Conservation (phyloP, 768 basidiomycete genomes). For the Boletus tomentosulus region DNA sequence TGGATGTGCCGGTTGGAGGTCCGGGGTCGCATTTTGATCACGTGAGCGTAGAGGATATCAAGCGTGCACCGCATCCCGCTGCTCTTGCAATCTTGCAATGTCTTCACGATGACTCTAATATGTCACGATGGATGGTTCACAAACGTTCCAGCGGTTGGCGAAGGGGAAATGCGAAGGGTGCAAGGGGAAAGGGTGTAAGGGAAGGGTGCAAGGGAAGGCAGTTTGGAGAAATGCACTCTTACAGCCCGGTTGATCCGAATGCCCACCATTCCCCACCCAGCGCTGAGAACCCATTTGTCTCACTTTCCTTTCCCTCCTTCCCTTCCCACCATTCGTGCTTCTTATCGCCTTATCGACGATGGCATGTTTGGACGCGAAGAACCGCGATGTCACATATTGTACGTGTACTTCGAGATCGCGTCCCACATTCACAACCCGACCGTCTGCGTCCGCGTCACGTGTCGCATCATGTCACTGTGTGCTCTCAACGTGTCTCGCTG, state of each 20-base stretch:
- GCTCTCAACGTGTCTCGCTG: background rate
- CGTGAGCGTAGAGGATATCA: background rate
- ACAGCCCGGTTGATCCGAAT: background rate
- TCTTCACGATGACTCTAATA: background rate
- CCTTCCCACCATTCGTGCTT: background rate
- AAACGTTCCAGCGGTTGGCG: background rate
- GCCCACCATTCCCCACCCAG: background rate
- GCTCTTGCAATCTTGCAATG: background rate
- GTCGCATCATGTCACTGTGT: background rate
- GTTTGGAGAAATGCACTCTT: background rate
- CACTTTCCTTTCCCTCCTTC: background rate
- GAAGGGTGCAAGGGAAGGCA: background rate
- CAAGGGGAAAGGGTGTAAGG: background rate
- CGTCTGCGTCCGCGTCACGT: background rate
- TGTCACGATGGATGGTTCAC: background rate
- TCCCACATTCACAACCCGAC: background rate
- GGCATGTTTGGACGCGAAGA: background rate
- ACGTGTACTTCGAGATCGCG: background rate
- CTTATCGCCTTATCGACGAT: background rate
- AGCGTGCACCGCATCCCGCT: background rate
- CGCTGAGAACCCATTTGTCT: background rate
- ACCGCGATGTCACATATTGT: background rate
- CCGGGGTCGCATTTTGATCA: background rate
- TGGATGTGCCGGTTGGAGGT: background rate
- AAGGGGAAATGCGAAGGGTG: background rate